Conservation (phyloP, 257 asterid genomes). For the Haberlea rhodopensis region DNA sequence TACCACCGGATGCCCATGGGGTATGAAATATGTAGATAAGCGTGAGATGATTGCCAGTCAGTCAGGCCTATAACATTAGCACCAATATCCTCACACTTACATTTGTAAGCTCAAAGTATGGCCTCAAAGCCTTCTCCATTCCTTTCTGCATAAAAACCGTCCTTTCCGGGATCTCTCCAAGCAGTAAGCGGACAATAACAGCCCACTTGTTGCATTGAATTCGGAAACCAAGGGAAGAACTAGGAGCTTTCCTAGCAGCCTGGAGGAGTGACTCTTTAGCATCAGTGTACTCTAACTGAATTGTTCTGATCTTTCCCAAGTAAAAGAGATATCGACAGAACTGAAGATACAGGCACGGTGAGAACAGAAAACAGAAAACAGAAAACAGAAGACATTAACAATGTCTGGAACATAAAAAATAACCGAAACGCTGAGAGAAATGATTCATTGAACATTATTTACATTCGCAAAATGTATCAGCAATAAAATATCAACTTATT, state of each 20-base stretch:
- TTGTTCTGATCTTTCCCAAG: slow-evolving; percentile 92
- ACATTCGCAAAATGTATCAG: slow-evolving; percentile 9
- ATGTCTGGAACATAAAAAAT: background rate
- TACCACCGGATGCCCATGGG: background rate
- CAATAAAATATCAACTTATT: background rate
- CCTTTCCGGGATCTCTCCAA: slow-evolving; percentile 95
- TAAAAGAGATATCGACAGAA: slow-evolving; percentile 81
- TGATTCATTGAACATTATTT: slow-evolving; percentile 2
- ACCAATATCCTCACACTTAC: slow-evolving; percentile 42
- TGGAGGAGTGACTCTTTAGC: slow-evolving; percentile 94
- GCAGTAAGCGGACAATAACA: slow-evolving; percentile 81
- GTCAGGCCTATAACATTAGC: background rate
- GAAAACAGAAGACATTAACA: too few species aligned
- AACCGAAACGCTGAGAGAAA: background rate
- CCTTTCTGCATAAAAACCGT: slow-evolving; percentile 95
- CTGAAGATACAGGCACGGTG: slow-evolving; percentile 33
- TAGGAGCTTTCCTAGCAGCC: slow-evolving; percentile 93
- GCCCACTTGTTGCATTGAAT: slow-evolving; percentile 94
- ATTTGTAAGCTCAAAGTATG: slow-evolving; percentile 94
- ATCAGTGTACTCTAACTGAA: slow-evolving; percentile 94
- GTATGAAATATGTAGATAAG: background rate
- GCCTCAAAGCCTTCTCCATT: slow-evolving; percentile 87
- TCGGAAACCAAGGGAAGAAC: slow-evolving; percentile 81
- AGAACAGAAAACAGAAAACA: slow-evolving; percentile 25
- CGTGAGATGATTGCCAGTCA: background rate